These are phyloP conservation scores for Fusarium sp. DNA, from an alignment of 2,329 filamentous ascomycete species.

Conservation along the genomic window DNA sequence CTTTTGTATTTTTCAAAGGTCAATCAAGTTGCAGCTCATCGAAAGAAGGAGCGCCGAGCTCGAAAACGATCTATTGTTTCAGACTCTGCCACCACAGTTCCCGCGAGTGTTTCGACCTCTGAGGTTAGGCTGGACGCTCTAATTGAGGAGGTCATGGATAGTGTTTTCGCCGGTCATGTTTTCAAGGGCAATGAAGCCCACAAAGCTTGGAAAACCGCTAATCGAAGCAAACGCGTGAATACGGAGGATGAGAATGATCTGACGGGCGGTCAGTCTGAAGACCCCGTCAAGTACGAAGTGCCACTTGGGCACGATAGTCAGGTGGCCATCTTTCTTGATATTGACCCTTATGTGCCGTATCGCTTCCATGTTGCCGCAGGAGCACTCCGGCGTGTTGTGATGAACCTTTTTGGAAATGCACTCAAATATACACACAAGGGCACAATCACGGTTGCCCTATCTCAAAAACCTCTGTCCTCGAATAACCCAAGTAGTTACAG, in stretches of 20 bases:
- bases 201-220: constrained; percentile 21
- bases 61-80: constrained; percentile 10
- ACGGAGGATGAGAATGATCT: not conserved
- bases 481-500: not conserved
- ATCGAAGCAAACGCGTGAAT: not conserved
- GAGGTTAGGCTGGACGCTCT: constrained; percentile 28
- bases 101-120: not conserved
- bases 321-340: constrained; percentile 45
- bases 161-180: constrained; percentile 35
- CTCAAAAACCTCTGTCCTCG: constrained; percentile 23
- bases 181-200: constrained; percentile 26
- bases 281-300: not conserved
- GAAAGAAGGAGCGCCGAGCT: constrained; percentile 14
- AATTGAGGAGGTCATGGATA: constrained; percentile 38
- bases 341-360: constrained; percentile 60
- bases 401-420: constrained; percentile 71
- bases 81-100: not conserved
- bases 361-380: constrained; percentile 64
- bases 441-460: constrained; percentile 44
- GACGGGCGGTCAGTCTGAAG: not conserved
- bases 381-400: constrained; percentile 61
- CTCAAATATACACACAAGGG: constrained; percentile 65
- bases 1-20: constrained; percentile 65
- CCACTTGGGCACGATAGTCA: constrained; percentile 24
- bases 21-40: constrained; percentile 47